phyloP scores from a whole-genome alignment of 2,329 filamentous ascomycete species.

The Hypomyces perniciosus region DNA sequence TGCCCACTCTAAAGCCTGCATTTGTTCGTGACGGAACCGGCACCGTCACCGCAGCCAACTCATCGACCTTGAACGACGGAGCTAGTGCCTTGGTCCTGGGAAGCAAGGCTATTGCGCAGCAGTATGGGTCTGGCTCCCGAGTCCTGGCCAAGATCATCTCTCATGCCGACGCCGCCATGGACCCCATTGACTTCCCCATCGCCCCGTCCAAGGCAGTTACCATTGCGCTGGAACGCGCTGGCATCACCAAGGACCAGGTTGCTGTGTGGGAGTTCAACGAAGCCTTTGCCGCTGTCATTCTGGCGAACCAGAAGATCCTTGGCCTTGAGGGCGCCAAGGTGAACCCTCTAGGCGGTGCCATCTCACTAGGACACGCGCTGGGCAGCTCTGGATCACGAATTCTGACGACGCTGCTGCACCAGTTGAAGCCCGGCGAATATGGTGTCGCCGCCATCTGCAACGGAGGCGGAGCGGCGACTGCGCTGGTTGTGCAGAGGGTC shows the following conservation, averaged over 20 bases:
- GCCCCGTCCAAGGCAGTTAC: constrained; percentile 90
- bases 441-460: constrained; percentile 96
- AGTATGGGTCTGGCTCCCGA: constrained; percentile 71
- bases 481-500: constrained; percentile 82
- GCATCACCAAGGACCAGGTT: constrained; percentile 86
- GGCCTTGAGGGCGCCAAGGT: constrained; percentile 73
- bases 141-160: constrained; percentile 83
- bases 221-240: constrained; percentile 79
- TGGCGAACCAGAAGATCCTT: constrained; percentile 89
- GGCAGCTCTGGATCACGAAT: constrained; percentile 93
- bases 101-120: constrained; percentile 70
- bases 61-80: constrained; percentile 90
- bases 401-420: constrained; percentile 82
- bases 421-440: constrained; percentile 87
- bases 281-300: constrained; percentile 92
- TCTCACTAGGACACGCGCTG: constrained; percentile 84
- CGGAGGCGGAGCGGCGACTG: constrained; percentile 86
- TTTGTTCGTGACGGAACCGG: constrained; percentile 82
- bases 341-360: constrained; percentile 85
- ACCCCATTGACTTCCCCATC: constrained; percentile 89
- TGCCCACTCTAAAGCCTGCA: constrained; percentile 80
- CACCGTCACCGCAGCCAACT: constrained; percentile 91
- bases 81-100: constrained; percentile 83
- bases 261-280: constrained; percentile 98
- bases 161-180: constrained; percentile 83